Conservation (phyloP, 768 basidiomycete genomes). For the Suillus variegatus region DNA sequence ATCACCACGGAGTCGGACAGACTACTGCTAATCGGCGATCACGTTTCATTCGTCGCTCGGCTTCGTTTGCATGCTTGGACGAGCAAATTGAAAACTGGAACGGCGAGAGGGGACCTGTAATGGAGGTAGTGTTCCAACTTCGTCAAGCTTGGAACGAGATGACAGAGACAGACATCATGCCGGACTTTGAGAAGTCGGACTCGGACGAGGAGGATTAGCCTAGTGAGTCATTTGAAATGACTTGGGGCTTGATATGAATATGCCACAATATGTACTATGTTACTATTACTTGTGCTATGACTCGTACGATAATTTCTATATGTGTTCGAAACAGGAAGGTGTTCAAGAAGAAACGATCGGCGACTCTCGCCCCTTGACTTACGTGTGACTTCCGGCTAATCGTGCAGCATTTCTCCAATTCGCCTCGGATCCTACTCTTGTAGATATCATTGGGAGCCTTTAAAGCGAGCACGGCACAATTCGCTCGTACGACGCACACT, state of each 20-base stretch:
- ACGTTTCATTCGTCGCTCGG: conserved; percentile 26
- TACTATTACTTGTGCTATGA: neutral
- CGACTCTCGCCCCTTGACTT: neutral
- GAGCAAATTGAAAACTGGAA: neutral
- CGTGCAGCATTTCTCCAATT: neutral
- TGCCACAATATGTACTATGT: neutral
- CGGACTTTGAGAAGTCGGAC: neutral
- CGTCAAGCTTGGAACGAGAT: neutral
- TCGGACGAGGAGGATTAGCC: neutral
- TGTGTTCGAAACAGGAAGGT: neutral
- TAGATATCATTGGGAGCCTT: neutral
- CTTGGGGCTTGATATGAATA: neutral
- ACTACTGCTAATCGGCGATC: neutral
- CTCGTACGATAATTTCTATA: neutral
- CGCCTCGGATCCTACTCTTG: neutral
- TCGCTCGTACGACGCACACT: conserved; percentile 13
- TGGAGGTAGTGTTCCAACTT: conserved; percentile 14
- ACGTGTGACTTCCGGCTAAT: neutral
- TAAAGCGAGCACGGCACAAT: neutral
- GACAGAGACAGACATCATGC: neutral
- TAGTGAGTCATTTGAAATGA: neutral
- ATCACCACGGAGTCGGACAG: neutral
- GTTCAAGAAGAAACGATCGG: neutral
- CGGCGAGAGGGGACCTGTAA: conserved; percentile 12
- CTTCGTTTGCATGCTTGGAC: conserved; percentile 23